These are phyloP conservation scores for Magnaporthiopsis incrustans DNA, from an alignment of 2,329 filamentous ascomycete genomes.

Conservation along the genomic window DNA sequence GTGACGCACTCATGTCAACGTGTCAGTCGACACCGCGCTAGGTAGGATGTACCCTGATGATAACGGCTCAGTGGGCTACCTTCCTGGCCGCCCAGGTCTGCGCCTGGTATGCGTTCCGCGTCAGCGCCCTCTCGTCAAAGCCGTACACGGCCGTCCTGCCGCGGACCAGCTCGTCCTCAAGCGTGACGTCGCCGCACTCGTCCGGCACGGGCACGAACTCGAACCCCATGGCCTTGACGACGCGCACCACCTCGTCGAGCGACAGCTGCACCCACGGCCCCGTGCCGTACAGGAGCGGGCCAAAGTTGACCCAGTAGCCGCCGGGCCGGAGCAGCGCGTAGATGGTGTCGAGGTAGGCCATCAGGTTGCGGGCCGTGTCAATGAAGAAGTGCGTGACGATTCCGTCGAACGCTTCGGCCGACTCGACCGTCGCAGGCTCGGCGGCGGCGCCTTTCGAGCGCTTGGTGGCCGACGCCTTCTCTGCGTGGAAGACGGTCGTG, in stretches of 20 bases:
- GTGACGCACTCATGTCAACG: too few relatives aligned
- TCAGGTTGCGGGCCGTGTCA: constrained; percentile 49
- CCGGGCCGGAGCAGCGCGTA: constrained; percentile 35
- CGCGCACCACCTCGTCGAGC: constrained; percentile 41
- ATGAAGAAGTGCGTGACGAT: constrained; percentile 53
- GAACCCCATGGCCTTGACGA: constrained; percentile 43
- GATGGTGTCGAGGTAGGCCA: constrained; percentile 47
- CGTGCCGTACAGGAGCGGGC: constrained; percentile 46
- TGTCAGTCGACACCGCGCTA: too few relatives aligned
- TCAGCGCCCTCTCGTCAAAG: constrained; percentile 41
- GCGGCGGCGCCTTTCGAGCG: too few relatives aligned
- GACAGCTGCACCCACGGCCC: constrained; percentile 46
- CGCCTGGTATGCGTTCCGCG: constrained; percentile 43
- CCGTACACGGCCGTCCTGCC: constrained; percentile 43
- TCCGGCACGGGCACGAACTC: constrained; percentile 33
- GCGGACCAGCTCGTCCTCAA: constrained; percentile 32
- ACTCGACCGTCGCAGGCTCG: neutral
- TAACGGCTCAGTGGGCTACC: constrained; percentile 8
- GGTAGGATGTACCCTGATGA: too few relatives aligned
- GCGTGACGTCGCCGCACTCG: constrained; percentile 32
- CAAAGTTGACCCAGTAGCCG: constrained; percentile 48
- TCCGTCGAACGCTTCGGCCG: constrained; percentile 30
- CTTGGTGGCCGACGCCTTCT: constrained; percentile 11
- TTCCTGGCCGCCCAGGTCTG: constrained; percentile 44
- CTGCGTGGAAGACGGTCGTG: constrained; percentile 28